Evolutionary conservation across 1,139 yeast species (phyloP), one percentile per base, ranked within the genome.

Genomic region (Hemisphaericaspora xylofermentans): DNA sequence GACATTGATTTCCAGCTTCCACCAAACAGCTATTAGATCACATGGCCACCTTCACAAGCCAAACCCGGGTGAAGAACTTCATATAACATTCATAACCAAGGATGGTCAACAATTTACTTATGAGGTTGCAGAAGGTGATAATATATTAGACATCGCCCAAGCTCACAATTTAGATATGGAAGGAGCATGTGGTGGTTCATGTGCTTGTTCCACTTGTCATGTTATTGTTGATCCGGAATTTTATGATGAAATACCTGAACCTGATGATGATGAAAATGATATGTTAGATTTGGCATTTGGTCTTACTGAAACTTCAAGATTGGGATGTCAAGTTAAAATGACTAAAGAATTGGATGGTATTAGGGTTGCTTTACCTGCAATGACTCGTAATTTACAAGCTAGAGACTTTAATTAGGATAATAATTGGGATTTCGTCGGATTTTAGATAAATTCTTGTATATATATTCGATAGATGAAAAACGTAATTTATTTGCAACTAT

Each of bases 171-270:
- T 93, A 46, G 98, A 93, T 54, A 89, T 93, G 91, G 98, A 93
- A 61, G 96, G 98, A 35, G 98, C 98, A 0, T 93, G 98, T 66
- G 98, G 98, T 28, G 98, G 98, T 2, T 88, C 97, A 2, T 93
- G 98, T 71, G 98, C 98, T 1, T 93, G 98, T 60, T 89, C 97
- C 3, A 93, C 98, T 0, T 93, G 98, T 61, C 98, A 93, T 66
- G 84, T 93, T 44, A 93, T 93, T 39, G 89, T 93, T 30, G 98
- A 93, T 60, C 98, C 98, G 1, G 96, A 85, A 36, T 89, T 70
- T 59, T 93, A 88, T 64, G 98, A 93, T 58, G 78, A 71, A 44
- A 78, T 93, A 52, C 96, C 95, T 21, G 98, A 93, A 61, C 98
- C 98, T 0, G 88, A 84, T 50, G 98, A 93, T 58, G 98, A 93